These are phyloP conservation scores for Annulohypoxylon maeteangense DNA, from an alignment of 495 filamentous ascomycete species.

Conservation along the genomic window DNA sequence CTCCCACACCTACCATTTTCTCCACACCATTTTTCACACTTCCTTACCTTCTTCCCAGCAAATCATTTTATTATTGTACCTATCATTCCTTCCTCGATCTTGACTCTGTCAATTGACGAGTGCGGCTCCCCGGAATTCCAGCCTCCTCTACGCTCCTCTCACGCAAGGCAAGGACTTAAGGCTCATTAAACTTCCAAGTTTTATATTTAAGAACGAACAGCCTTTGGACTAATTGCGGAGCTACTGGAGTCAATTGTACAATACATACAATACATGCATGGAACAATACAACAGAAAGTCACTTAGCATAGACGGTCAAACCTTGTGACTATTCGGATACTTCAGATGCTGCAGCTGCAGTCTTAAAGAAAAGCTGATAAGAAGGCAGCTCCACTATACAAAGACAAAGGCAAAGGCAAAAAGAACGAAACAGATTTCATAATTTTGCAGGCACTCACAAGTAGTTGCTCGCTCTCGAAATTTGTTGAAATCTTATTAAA, in stretches of 20 bases:
- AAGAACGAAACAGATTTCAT: constrained; percentile 9
- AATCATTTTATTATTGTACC: constrained; percentile 32
- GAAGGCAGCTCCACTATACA: constrained; percentile 29
- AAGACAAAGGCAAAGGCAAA: constrained; percentile 10
- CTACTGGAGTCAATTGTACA: constrained; percentile 20
- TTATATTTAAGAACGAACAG: constrained; percentile 11
- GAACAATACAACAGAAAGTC: constrained; percentile 7
- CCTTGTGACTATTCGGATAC: background rate
- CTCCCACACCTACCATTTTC: constrained; percentile 44
- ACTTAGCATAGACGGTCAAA: constrained; percentile 11
- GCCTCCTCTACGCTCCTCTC: constrained; percentile 10
- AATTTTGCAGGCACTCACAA: background rate
- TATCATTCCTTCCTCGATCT: constrained; percentile 13
- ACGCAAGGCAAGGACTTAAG: constrained; percentile 8
- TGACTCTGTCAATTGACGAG: constrained; percentile 17
- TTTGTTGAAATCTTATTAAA: background rate
- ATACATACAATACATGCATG: constrained; percentile 20
- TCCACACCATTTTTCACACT: constrained; percentile 40
- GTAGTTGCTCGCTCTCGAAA: background rate
- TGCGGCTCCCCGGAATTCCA: constrained; percentile 22
- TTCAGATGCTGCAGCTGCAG: constrained; percentile 14
- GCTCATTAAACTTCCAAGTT: constrained; percentile 1
- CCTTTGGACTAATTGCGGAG: constrained; percentile 24
- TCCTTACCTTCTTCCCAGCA: constrained; percentile 26
- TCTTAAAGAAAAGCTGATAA: constrained; percentile 24